A percentile compares a stretch with the other conserved stretches of the same genome.
These are phyloP conservation scores for Ceratocystis huliohia DNA, from an alignment of 2,329 filamentous ascomycete genomes.

Conservation along the genomic window DNA sequence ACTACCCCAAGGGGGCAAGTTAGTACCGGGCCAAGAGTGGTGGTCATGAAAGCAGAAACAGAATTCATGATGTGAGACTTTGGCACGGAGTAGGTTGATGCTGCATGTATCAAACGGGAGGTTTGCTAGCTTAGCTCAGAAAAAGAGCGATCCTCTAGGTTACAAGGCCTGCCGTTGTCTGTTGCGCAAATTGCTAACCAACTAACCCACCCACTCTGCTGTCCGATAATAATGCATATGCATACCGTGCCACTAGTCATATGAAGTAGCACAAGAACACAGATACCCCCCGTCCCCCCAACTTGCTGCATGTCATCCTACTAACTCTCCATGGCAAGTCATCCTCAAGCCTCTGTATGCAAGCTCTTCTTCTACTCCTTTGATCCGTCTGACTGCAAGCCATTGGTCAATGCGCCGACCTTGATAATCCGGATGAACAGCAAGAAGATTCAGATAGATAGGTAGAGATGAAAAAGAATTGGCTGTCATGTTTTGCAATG, in stretches of 20 bases:
- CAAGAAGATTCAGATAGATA: neutral
- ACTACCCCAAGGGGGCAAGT: neutral
- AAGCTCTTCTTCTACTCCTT: neutral
- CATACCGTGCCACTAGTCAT: too few relatives aligned
- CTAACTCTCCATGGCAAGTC: neutral
- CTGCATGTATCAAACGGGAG: neutral
- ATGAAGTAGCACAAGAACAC: too few relatives aligned
- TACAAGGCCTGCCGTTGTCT: neutral
- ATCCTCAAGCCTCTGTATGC: neutral
- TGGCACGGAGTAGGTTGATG: neutral
- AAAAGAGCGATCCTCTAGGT: neutral
- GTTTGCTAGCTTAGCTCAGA: neutral
- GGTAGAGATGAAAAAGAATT: neutral
- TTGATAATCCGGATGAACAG: neutral
- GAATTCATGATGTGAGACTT: neutral
- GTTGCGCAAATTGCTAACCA: too few relatives aligned
- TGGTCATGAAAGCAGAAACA: neutral
- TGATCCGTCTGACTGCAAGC: neutral
- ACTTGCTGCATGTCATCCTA: neutral
- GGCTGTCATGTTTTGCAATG: neutral
- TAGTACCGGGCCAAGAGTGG: neutral
- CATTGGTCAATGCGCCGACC: neutral
- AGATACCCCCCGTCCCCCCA: too few relatives aligned
- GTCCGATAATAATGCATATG: too few relatives aligned
- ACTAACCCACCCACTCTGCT: too few relatives aligned